phyloP scores from a whole-genome alignment of 108 stramenopile genomes.

The Skeletonema costatum region DNA sequence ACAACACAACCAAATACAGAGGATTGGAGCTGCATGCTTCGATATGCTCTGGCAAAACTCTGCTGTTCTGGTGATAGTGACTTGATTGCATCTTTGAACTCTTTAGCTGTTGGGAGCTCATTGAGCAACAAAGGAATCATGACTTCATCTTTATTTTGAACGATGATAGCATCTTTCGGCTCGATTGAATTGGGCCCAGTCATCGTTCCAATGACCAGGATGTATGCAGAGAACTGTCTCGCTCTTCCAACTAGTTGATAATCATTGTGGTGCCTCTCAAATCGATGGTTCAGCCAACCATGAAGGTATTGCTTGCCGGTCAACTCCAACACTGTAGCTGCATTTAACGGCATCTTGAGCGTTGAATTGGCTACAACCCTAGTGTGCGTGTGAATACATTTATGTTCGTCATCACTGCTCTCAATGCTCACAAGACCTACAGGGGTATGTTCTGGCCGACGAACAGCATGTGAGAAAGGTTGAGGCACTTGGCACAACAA shows the following conservation, averaged over 20 bases:
- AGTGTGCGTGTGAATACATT: constrained; percentile 47
- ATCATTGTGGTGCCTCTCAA: constrained; percentile 15
- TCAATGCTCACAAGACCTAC: constrained; percentile 58
- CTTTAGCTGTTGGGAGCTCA: constrained; percentile 82
- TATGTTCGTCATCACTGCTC: constrained; percentile 34
- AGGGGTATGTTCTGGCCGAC: constrained; percentile 64
- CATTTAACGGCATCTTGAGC: constrained; percentile 49
- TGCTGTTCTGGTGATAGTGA: constrained; percentile 88
- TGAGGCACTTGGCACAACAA: constrained; percentile 59
- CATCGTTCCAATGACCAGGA: constrained; percentile 80
- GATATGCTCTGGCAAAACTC: constrained; percentile 74
- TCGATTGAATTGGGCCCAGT: constrained; percentile 56
- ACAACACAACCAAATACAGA: constrained; percentile 83
- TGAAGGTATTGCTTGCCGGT: constrained; percentile 67
- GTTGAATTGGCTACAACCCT: constrained; percentile 50
- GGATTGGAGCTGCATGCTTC: constrained; percentile 81
- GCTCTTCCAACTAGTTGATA: constrained; percentile 63
- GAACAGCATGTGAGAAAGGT: constrained; percentile 76
- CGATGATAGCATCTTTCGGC: constrained; percentile 84
- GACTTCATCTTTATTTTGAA: constrained; percentile 90
- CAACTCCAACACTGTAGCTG: constrained; percentile 54
- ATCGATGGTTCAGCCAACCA: constrained; percentile 68
- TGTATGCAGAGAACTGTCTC: constrained; percentile 78
- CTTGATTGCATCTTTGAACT: constrained; percentile 85
- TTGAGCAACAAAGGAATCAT: constrained; percentile 78